Percentiles rank a stretch among this genome's conserved stretches.
Evolutionary conservation across 2,329 filamentous ascomycete genomes (phyloP).

Genomic region (Diaporthe caulivora): DNA sequence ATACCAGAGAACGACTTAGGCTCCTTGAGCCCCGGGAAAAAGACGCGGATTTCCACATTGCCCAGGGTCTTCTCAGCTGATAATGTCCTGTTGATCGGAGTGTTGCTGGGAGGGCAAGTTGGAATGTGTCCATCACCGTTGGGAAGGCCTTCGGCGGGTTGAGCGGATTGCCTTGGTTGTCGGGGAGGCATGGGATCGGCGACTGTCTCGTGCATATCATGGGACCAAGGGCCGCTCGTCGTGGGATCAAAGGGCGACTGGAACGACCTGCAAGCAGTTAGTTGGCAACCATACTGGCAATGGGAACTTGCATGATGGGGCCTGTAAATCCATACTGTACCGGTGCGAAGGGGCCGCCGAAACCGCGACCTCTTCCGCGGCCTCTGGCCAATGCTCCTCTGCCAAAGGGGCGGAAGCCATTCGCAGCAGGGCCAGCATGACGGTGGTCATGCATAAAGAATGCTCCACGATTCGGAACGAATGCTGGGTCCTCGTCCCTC

Average conservation of each 20-base stretch:
- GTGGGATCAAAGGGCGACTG: constrained; percentile 69
- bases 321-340: constrained; percentile 67
- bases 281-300: constrained; percentile 33
- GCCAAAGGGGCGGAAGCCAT: constrained; percentile 80
- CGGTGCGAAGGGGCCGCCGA: constrained; percentile 69
- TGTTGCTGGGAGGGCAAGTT: constrained; percentile 69
- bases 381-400: constrained; percentile 66
- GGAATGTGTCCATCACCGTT: constrained; percentile 68
- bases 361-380: constrained; percentile 70
- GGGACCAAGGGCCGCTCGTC: constrained; percentile 85
- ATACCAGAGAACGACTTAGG: constrained; percentile 80
- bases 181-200: constrained; percentile 57
- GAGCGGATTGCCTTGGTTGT: constrained; percentile 56
- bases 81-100: constrained; percentile 80
- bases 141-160: constrained; percentile 61
- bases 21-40: constrained; percentile 79
- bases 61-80: constrained; percentile 87
- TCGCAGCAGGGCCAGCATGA: constrained; percentile 80
- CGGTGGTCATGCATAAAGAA: constrained; percentile 98
- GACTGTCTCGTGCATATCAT: constrained; percentile 91
- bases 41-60: constrained; percentile 87
- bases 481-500: constrained; percentile 89
- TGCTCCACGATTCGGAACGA: constrained; percentile 92
- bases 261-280: constrained; percentile 51
- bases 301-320: not conserved